Evolutionary conservation across 2,329 filamentous ascomycete genomes (phyloP), one percentile per base, ranked within the genome.

Genomic region (Exophiala lecanii-corni): DNA sequence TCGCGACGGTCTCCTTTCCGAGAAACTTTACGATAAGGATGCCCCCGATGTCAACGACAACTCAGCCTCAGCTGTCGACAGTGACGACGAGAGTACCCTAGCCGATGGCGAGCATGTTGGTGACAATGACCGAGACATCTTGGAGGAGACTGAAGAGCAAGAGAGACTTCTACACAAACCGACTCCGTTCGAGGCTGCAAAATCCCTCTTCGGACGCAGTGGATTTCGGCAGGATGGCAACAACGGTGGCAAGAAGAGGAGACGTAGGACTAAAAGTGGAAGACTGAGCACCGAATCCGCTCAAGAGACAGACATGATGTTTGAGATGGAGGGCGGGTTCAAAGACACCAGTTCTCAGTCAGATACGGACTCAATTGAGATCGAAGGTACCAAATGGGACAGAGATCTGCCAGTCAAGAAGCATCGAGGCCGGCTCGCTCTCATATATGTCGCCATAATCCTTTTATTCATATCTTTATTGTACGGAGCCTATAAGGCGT

Each of bases 291-390:
- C 78, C 3, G 69, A 69, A 18, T 63, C 79, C 47, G 81, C 81
- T 42, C 84, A 87, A 59, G 79, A 86, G 53, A 82, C 83, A 26
- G 78, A 82, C 62, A 70, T 94, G 57, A 86, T 94, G 82, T 89
- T 87, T 62, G 86, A 92, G 66, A 87, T 91, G 84, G 89, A 96
- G 64, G 84, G 89, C 60, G 87, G 88, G 1, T 59, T 66, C 21
- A 60, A 83, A 36, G 81, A 82, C 41, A 85, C 70, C 68, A 82
- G 56, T 68, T 79, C 51, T 70, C 81, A 51, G 68, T 76, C 62
- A 72, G 81, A 69, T 69, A 76, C 57, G 67, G 81, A 62, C 57
- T 78, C 60, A 68, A 81, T 64, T 62, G 80, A 58, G 3, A 62
- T 83, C 37, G 66, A 74, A 28, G 63, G 72, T 40, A 51, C 53